Percentiles rank a stretch among this genome's conserved stretches.
These are phyloP conservation scores for Scleroderma bovista DNA, from an alignment of 768 basidiomycete species.

Conservation along the genomic window DNA sequence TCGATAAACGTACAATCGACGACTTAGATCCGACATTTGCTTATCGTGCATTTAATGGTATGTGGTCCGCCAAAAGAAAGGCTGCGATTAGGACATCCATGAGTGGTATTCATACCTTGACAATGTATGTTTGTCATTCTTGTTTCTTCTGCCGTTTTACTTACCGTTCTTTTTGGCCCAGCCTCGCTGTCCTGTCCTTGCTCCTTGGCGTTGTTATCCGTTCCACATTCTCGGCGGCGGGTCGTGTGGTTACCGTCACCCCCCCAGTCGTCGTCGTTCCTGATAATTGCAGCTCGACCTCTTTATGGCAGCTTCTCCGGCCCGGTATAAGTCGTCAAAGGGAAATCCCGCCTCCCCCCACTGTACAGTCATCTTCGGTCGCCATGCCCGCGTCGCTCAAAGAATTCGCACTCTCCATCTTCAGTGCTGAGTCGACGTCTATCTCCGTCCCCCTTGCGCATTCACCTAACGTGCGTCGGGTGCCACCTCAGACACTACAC, in stretches of 20 bases:
- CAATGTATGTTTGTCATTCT: conserved; percentile 45
- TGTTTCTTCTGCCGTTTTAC: conserved; percentile 9
- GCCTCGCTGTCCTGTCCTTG: conserved; percentile 64
- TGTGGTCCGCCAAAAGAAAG: conserved; percentile 33
- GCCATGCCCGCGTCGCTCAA: conserved; percentile 27
- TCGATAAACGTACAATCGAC: conserved; percentile 44
- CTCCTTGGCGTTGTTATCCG: conserved; percentile 49
- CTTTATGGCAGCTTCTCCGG: conserved; percentile 39
- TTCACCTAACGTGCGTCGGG: conserved; percentile 18
- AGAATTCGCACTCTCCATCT: conserved; percentile 48
- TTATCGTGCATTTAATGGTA: conserved; percentile 40
- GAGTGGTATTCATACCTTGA: conserved; percentile 53
- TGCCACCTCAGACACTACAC: conserved; percentile 16
- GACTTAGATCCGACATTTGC: conserved; percentile 37
- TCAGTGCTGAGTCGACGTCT: conserved; percentile 41
- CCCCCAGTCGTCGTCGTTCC: conserved; percentile 13
- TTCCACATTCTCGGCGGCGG: conserved; percentile 16
- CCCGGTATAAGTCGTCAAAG: conserved; percentile 37
- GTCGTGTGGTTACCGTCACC: conserved; percentile 17
- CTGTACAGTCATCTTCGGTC: conserved; percentile 20
- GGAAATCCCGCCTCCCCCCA: conserved; percentile 23
- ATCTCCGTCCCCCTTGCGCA: conserved; percentile 19
- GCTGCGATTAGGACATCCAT: conserved; percentile 31
- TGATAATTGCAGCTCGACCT: conserved; percentile 23
- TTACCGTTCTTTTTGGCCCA: conserved; percentile 23